Evolutionary conservation across 768 basidiomycete genomes (phyloP).

Genomic region (Coprinopsis cinerea): DNA sequence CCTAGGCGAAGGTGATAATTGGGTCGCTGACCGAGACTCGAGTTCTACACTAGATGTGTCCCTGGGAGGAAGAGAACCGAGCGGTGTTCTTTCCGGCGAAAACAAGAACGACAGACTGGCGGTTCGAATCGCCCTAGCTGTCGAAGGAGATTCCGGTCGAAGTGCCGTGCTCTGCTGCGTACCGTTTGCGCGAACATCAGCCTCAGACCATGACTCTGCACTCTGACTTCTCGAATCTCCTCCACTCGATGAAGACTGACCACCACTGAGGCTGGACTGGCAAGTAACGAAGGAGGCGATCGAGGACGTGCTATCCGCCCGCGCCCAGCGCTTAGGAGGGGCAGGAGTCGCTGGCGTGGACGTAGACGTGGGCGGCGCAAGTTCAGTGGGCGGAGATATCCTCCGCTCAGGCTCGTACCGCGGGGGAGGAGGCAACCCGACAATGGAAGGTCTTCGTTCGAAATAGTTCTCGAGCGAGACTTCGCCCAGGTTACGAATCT

Average conservation of each 20-base stretch:
- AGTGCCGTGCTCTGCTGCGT: neutral
- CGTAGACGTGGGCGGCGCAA: no score
- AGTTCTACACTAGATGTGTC: no score
- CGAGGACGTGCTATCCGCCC: neutral
- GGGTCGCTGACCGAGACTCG: no score
- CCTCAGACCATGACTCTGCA: neutral
- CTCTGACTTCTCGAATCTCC: neutral
- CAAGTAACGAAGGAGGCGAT: conserved; percentile 1
- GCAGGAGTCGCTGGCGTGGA: neutral
- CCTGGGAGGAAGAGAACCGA: no score
- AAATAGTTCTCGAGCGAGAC: neutral
- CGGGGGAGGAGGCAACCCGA: no score
- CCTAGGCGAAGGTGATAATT: no score
- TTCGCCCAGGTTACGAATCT: neutral
- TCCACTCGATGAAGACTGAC: no score
- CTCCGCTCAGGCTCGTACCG: no score
- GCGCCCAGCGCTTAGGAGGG: neutral
- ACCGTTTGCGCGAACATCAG: neutral
- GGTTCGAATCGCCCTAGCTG: no score
- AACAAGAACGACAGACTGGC: no score
- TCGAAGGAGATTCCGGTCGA: neutral
- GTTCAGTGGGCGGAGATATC: no score
- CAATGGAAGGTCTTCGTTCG: neutral
- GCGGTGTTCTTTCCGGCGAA: no score
- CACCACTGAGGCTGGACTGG: neutral